Percentiles rank a stretch among this genome's conserved stretches.
Evolutionary conservation across 768 basidiomycete genomes (phyloP).

Genomic region (Termitomyces sp.): DNA sequence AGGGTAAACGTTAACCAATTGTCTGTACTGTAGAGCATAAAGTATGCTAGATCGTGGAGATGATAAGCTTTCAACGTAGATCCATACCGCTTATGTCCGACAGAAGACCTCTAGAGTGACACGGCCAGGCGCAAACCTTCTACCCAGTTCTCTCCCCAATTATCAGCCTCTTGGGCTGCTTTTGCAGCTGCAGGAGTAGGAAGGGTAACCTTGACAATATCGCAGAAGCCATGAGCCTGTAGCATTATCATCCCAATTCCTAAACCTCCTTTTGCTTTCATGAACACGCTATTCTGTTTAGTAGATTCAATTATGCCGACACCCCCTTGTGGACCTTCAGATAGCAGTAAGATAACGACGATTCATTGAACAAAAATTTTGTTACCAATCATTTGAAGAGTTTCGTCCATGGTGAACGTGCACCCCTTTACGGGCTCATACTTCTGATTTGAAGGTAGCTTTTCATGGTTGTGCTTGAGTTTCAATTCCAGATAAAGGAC

Average conservation of each 20-base stretch:
- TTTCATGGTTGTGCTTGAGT: not conserved
- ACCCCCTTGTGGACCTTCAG: not conserved
- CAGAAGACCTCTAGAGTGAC: not conserved
- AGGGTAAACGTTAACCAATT: not conserved
- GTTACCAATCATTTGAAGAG: constrained; percentile 10
- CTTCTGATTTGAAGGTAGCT: not conserved
- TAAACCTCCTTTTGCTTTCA: not conserved
- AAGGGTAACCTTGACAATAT: constrained; percentile 22
- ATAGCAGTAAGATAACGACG: not conserved
- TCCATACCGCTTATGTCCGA: not conserved
- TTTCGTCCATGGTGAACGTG: constrained; percentile 18
- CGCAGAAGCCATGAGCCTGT: constrained; percentile 17
- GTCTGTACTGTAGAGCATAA: not conserved
- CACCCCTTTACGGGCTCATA: not conserved
- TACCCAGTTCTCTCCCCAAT: constrained; percentile 22
- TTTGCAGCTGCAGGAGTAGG: constrained; percentile 16
- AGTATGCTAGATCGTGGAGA: not conserved
- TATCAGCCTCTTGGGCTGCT: constrained; percentile 14
- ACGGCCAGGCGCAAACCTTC: not conserved
- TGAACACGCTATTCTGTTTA: not conserved
- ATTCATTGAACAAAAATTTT: not conserved
- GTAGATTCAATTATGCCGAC: not conserved
- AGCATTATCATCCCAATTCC: not conserved
- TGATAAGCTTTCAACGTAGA: not conserved
- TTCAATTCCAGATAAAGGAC: not conserved